Percentiles rank a stretch among this genome's conserved stretches.
These are phyloP conservation scores for Volvariella volvacea DNA, from an alignment of 1,284 basidiomycete genomes.

Conservation along the genomic window DNA sequence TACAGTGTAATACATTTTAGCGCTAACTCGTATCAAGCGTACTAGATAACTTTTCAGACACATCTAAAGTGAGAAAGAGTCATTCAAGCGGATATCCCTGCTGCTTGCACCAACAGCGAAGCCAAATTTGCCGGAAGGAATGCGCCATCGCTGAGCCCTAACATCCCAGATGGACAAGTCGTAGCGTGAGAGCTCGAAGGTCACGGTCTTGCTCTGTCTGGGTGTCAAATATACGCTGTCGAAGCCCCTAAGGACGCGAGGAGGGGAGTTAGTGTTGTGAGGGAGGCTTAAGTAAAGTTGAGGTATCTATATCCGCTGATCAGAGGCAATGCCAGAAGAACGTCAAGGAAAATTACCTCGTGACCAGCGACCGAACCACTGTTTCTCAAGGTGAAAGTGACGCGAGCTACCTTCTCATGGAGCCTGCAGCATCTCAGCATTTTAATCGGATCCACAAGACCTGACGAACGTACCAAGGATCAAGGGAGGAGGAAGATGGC, in stretches of 20 bases:
- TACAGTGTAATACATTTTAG: too few relatives aligned
- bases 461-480: constrained; percentile 28
- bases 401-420: constrained; percentile 36
- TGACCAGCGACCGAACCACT: constrained; percentile 38
- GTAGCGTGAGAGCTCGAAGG: constrained; percentile 33
- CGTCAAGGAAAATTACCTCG: constrained; percentile 27
- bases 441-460: too few relatives aligned
- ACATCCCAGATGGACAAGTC: constrained; percentile 40
- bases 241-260: constrained; percentile 43
- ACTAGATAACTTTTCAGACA: too few relatives aligned
- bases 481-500: constrained; percentile 20
- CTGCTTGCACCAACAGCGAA: constrained; percentile 42
- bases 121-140: constrained; percentile 35
- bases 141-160: constrained; percentile 35
- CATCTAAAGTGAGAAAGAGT: too few relatives aligned
- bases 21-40: too few relatives aligned
- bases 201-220: constrained; percentile 32
- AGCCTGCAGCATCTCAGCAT: constrained; percentile 22
- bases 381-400: constrained; percentile 40
- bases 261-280: constrained; percentile 33
- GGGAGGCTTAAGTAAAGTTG: constrained; percentile 44
- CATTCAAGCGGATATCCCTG: constrained; percentile 37
- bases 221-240: constrained; percentile 36
- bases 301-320: constrained; percentile 28
- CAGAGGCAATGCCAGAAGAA: not conserved